Percentiles rank a stretch among this genome's conserved stretches.
Conservation (phyloP, 352 stramenopile species). For the Saprolegnia diclina region DNA sequence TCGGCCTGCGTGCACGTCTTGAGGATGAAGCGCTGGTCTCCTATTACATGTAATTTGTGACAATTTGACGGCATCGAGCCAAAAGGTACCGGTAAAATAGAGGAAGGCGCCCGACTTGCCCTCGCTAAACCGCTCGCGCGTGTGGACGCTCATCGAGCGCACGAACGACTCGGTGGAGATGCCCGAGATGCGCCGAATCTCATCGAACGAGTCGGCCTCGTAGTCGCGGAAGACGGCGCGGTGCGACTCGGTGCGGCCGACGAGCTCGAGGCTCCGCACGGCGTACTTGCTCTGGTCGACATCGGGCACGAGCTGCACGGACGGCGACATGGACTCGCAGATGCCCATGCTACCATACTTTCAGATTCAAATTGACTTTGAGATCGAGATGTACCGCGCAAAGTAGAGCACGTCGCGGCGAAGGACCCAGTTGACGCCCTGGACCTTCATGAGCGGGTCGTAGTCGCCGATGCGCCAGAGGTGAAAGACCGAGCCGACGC, state of each 20-base stretch:
- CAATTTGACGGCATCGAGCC: background rate
- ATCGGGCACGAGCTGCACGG: constrained; percentile 7
- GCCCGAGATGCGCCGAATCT: constrained; percentile 72
- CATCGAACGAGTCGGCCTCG: constrained; percentile 69
- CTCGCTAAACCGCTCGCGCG: constrained; percentile 83
- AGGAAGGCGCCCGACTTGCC: constrained; percentile 86
- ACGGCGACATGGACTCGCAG: constrained; percentile 21
- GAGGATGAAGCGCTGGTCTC: constrained; percentile 83
- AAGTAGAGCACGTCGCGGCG: constrained; percentile 80
- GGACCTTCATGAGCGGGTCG: constrained; percentile 82
- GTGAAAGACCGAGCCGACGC: constrained; percentile 52
- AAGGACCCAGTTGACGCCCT: constrained; percentile 79
- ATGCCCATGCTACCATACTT: constrained; percentile 24
- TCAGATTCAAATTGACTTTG: background rate
- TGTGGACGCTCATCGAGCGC: constrained; percentile 69
- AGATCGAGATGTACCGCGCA: constrained; percentile 32
- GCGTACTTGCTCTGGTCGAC: constrained; percentile 19
- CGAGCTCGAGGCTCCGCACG: constrained; percentile 66
- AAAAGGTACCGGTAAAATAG: constrained; percentile 73
- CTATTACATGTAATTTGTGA: constrained; percentile 13
- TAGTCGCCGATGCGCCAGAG: constrained; percentile 76
- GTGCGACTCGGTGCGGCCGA: constrained; percentile 51
- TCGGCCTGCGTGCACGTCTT: constrained; percentile 84
- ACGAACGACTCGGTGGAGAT: constrained; percentile 73
- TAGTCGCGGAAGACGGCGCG: constrained; percentile 80